Evolutionary conservation across 305 asterid genomes (phyloP).

Genomic region (Fraxinus latifolia): DNA sequence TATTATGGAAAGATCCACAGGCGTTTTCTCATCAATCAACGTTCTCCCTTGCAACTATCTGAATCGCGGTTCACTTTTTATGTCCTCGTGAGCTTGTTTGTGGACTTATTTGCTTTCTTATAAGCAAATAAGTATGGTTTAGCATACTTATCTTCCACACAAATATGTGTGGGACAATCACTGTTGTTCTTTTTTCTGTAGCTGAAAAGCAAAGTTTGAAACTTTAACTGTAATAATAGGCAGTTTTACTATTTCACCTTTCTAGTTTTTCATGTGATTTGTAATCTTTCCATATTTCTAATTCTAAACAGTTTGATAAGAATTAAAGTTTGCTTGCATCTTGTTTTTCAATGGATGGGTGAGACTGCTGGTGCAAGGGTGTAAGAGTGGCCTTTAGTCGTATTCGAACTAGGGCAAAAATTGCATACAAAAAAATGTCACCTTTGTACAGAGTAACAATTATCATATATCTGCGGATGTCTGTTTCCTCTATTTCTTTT

Average conservation of each 20-base stretch:
- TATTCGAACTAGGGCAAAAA: neutral
- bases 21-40: neutral
- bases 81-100: neutral
- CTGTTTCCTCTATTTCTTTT: neutral
- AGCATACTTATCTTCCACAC: neutral
- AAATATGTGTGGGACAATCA: neutral
- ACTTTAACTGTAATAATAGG: neutral
- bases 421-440: neutral
- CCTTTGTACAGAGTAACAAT: neutral
- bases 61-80: neutral
- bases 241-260: neutral
- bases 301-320: neutral
- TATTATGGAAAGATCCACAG: neutral
- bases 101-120: neutral
- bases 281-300: neutral
- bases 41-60: neutral
- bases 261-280: neutral
- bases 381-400: neutral
- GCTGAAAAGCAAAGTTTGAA: neutral
- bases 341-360: constrained; percentile 3
- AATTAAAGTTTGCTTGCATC: neutral
- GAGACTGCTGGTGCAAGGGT: neutral
- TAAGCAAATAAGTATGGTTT: neutral
- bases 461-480: neutral
- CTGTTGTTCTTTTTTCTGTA: neutral